Percentiles rank a stretch among this genome's conserved stretches.
These are phyloP conservation scores for Aspergillus incahuasiensis DNA, from an alignment of 495 filamentous ascomycete genomes.

Conservation along the genomic window DNA sequence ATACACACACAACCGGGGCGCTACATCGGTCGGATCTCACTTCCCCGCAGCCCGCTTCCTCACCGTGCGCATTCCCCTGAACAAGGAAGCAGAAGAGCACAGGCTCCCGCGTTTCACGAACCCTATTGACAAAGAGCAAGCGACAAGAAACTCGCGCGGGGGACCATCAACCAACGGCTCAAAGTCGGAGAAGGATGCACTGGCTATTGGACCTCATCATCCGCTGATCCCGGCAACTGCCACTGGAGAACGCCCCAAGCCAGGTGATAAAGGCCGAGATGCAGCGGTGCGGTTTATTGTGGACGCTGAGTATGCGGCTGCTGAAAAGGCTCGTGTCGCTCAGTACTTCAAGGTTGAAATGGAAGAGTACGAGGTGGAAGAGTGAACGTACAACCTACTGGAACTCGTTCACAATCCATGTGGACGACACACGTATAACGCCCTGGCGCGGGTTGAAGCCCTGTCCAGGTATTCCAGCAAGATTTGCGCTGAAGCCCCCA, in stretches of 20 bases:
- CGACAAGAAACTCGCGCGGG: neutral
- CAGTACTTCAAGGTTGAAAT: slow-evolving; percentile 69
- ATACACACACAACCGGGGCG: slow-evolving; percentile 71
- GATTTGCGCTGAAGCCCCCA: neutral
- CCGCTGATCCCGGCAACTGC: slow-evolving; percentile 36
- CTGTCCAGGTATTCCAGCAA: no score
- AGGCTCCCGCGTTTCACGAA: slow-evolving; percentile 50
- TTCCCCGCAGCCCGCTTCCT: slow-evolving; percentile 74
- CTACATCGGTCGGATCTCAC: slow-evolving; percentile 65
- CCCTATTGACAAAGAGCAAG: slow-evolving; percentile 21
- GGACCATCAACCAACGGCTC: slow-evolving; percentile 1
- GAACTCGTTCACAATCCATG: neutral
- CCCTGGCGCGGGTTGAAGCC: no score
- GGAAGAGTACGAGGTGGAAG: slow-evolving; percentile 57
- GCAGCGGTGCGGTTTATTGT: slow-evolving; percentile 90
- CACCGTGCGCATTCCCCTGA: slow-evolving; percentile 76
- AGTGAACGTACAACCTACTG: slow-evolving; percentile 12
- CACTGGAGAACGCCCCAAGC: slow-evolving; percentile 41
- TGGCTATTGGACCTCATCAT: neutral
- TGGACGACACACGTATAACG: no score
- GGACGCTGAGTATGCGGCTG: slow-evolving; percentile 67
- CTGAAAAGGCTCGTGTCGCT: slow-evolving; percentile 63
- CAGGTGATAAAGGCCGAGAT: slow-evolving; percentile 55
- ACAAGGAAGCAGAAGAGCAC: slow-evolving; percentile 62
- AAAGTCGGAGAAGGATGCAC: slow-evolving; percentile 1